Evolutionary conservation across 2,329 filamentous ascomycete genomes (phyloP).

Genomic region (Xylaria sp.): DNA sequence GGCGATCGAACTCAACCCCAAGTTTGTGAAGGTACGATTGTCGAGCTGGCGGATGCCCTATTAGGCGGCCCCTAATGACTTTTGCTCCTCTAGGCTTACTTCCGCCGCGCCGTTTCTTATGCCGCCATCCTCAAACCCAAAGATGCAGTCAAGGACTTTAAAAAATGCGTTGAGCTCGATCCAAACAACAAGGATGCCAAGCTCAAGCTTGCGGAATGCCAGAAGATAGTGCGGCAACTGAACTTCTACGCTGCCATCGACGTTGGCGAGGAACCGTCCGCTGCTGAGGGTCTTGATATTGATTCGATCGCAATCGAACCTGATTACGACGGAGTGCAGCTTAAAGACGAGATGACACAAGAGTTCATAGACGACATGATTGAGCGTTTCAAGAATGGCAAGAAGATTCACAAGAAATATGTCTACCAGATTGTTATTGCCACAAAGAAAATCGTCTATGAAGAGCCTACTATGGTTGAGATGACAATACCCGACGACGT

Average conservation of each 20-base stretch:
- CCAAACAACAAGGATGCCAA: conserved; percentile 91
- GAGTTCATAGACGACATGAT: conserved; percentile 99
- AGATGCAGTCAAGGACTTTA: conserved; percentile 93
- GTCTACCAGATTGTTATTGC: conserved; percentile 95
- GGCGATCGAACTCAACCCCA: conserved; percentile 88
- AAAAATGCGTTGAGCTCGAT: conserved; percentile 86
- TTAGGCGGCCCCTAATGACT: conserved; percentile 27
- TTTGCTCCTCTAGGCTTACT: conserved; percentile 76
- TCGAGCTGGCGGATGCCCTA: neutral
- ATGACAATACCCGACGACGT: conserved; percentile 81
- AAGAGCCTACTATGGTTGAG: conserved; percentile 97
- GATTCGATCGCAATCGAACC: conserved; percentile 85
- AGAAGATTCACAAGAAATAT: conserved; percentile 95
- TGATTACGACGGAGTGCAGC: conserved; percentile 83
- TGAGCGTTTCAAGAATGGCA: conserved; percentile 92
- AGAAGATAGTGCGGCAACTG: conserved; percentile 91
- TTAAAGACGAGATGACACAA: conserved; percentile 88
- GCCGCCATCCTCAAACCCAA: conserved; percentile 89
- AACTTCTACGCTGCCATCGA: conserved; percentile 97
- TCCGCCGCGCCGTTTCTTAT: conserved; percentile 89
- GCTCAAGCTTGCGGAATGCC: conserved; percentile 90
- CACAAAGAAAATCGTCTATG: conserved; percentile 88
- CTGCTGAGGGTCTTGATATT: conserved; percentile 88
- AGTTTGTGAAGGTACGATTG: conserved; percentile 81
- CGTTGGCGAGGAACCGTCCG: conserved; percentile 89